A percentile compares a stretch with the other conserved stretches of the same genome.
Conservation (phyloP, 495 filamentous ascomycete genomes). For the Aspergillus sclerotiicarbonarius region DNA sequence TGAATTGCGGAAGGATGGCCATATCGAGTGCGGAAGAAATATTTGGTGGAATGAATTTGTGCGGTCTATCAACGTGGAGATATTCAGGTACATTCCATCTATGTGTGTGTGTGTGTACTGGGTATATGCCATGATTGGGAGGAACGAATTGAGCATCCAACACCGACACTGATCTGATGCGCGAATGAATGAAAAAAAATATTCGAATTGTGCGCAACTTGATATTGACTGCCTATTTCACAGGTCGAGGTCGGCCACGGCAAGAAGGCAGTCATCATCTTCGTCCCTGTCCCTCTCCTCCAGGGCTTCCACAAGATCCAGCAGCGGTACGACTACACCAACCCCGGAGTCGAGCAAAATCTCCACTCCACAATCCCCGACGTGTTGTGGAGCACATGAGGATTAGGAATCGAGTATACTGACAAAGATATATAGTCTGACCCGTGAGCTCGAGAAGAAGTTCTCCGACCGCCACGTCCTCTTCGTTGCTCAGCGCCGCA, state of each 20-base stretch:
- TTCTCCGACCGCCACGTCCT: constrained; percentile 99
- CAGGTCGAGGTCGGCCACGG: constrained; percentile 99
- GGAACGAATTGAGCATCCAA: neutral
- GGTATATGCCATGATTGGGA: neutral
- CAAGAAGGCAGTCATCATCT: constrained; percentile 99
- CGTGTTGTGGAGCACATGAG: constrained; percentile 1
- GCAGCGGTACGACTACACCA: constrained; percentile 75
- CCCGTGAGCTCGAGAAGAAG: constrained; percentile 99
- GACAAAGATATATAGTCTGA: constrained; percentile 61
- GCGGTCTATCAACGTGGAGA: neutral
- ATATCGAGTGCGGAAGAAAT: neutral
- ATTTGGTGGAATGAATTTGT: neutral
- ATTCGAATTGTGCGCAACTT: constrained; percentile 3
- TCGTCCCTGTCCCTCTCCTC: constrained; percentile 98
- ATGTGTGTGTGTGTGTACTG: neutral
- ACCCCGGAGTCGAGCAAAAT: neutral
- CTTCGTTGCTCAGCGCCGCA: constrained; percentile 97
- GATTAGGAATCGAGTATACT: constrained; percentile 16
- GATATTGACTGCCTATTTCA: constrained; percentile 31
- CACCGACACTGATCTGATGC: neutral
- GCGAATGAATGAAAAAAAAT: neutral
- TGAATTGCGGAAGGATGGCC: neutral
- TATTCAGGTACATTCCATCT: neutral
- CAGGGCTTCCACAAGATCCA: constrained; percentile 95
- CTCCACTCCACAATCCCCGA: neutral